phyloP scores from a whole-genome alignment of 1,284 basidiomycete species.

The Lentinus polychrous region DNA sequence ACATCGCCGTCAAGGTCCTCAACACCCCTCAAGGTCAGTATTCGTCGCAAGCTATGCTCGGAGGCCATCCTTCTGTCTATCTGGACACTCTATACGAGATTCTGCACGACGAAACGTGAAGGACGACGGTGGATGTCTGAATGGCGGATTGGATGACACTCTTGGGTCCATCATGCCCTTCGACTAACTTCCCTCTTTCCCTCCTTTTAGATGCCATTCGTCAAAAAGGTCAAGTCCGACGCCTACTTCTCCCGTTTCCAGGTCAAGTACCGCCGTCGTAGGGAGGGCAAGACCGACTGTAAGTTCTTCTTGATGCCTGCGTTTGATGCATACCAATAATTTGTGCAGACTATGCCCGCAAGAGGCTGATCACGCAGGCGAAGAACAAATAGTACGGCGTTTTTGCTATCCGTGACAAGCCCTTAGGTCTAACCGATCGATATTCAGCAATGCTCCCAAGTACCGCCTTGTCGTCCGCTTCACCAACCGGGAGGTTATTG shows the following conservation, averaged over 20 bases:
- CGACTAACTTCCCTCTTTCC: conserved; percentile 13
- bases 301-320: conserved; percentile 21
- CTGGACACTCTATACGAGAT: neutral
- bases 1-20: conserved; percentile 21
- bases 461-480: conserved; percentile 98
- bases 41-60: conserved; percentile 5
- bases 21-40: conserved; percentile 50
- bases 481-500: conserved; percentile 90
- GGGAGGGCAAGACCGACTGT: conserved; percentile 99
- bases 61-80: neutral
- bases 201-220: conserved; percentile 70
- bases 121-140: conserved; percentile 22
- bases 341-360: conserved; percentile 85
- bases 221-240: conserved; percentile 82
- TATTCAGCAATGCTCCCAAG: conserved; percentile 82
- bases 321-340: conserved; percentile 3
- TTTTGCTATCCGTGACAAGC: neutral
- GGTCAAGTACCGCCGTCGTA: conserved; percentile 91
- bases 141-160: conserved; percentile 28
- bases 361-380: conserved; percentile 93
- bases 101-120: conserved; percentile 2
- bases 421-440: neutral
- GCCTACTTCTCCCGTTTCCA: conserved; percentile 98
- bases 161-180: neutral
- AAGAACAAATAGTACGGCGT: conserved; percentile 96